Conservation (phyloP, 164 flowering plant genomes). For the Aristolochia contorta region DNA sequence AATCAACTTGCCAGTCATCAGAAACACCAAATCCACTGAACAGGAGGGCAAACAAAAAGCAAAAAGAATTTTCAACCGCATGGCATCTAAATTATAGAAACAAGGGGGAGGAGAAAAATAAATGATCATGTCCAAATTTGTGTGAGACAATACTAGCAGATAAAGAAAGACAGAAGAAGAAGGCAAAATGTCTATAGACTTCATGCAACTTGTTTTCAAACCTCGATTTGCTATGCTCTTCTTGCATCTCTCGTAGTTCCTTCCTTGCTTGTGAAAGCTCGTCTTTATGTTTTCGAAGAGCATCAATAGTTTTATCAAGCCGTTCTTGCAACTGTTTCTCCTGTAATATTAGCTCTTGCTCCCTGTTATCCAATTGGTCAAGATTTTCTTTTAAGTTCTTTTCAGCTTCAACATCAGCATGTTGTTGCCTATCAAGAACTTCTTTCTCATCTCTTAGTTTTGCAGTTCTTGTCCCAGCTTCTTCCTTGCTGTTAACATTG, state of each 20-base stretch:
- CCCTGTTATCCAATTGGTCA: slow-evolving; percentile 62
- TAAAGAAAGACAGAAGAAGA: too few relatives aligned
- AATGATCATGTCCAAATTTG: too few relatives aligned
- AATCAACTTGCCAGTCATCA: too few relatives aligned
- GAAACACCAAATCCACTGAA: too few relatives aligned
- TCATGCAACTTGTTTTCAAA: slow-evolving; percentile 8
- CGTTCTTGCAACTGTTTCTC: slow-evolving; percentile 68
- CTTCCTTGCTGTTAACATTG: slow-evolving; percentile 65
- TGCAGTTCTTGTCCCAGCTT: slow-evolving; percentile 90
- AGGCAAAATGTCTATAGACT: too few relatives aligned
- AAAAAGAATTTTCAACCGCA: too few relatives aligned
- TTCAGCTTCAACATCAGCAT: slow-evolving; percentile 80
- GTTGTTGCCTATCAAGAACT: slow-evolving; percentile 82
- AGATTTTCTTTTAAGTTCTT: slow-evolving; percentile 90
- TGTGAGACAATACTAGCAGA: too few relatives aligned
- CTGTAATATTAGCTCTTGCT: slow-evolving; percentile 63
- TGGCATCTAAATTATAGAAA: too few relatives aligned
- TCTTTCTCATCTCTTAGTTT: slow-evolving; percentile 88
- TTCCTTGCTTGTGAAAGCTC: slow-evolving; percentile 40
- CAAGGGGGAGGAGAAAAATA: too few relatives aligned
- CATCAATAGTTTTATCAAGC: slow-evolving; percentile 46
- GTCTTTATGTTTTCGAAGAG: slow-evolving; percentile 42
- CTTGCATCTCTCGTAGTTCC: slow-evolving; percentile 55
- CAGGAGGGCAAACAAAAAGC: too few relatives aligned
- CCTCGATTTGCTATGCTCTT: slow-evolving; percentile 53